Percentiles rank a stretch among this genome's conserved stretches.
Conservation (phyloP, 148 eudicot genomes). For the Diospyros kaki region DNA sequence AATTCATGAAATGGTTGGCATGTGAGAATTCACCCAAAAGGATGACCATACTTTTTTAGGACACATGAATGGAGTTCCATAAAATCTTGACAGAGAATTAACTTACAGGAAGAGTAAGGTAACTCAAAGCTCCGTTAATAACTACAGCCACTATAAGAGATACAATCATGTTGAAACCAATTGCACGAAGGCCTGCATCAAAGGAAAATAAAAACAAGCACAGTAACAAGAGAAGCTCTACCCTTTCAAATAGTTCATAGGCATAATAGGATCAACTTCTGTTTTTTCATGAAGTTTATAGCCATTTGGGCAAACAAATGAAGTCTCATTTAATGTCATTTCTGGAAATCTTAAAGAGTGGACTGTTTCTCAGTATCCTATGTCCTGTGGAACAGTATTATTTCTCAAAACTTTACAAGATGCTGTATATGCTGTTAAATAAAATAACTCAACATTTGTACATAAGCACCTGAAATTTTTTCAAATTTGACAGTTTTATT, state of each 20-base stretch:
- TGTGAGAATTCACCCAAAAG: no score
- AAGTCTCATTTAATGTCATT: no score
- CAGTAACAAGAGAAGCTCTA: neutral
- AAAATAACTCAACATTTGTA: neutral
- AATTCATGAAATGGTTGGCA: no score
- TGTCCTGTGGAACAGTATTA: no score
- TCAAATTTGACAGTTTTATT: neutral
- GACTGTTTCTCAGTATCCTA: neutral
- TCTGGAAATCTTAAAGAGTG: no score
- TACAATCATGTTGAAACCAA: conserved; percentile 62
- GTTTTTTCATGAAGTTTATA: no score
- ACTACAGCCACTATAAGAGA: conserved; percentile 47
- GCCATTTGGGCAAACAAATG: neutral
- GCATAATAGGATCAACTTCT: neutral
- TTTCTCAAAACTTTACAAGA: neutral
- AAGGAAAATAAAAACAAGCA: neutral
- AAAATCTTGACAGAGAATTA: neutral
- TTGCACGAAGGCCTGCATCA: conserved; percentile 43
- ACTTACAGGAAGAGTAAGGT: conserved; percentile 86
- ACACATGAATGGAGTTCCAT: no score
- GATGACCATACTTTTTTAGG: no score
- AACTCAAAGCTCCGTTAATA: conserved; percentile 60
- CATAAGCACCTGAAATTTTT: neutral
- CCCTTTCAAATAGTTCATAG: neutral
- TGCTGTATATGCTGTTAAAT: neutral